Base-by-base conservation (phyloP, 768 basidiomycete genomes). In the Ramaria rubella region DNA sequence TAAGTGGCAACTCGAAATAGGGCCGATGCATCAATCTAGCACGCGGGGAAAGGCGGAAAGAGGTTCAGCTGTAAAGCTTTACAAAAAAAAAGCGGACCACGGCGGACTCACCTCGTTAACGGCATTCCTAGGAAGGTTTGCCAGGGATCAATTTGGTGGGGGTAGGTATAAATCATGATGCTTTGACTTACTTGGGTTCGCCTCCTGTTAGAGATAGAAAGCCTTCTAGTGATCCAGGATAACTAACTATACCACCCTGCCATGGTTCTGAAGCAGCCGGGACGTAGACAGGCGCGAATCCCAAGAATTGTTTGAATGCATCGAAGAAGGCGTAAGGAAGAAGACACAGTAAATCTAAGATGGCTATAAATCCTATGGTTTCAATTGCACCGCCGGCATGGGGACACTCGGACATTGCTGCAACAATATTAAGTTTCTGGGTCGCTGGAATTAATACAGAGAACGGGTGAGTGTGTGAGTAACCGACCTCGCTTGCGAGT, bases 401-500 rank as follows among this genome's bases (percentile, higher is more conserved):
- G 2, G 40, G 40, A 2, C 40, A 42, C 40, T 42, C n/a, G 17
- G 6, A 42, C n/a, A 42, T 14, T 17, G 40, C 40, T 21, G 40
- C 40, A 8, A 9, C 40, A 42, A 42, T 42, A 19, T 42, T 2
- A 38, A 14, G 36, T 14, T 38, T 7, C 40, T 42, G n/a, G 3
- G n/a, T 4, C 12, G 52, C 17, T 29, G 52, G 3, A 21, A 33
- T 24, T 26, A 49, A 52, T n/a, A 31, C 49, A 15, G 34, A 34
- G 29, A 38, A 71, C 50, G n/a, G 60, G 15, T 9, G 55, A 46
- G 71, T 71, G 36, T 4, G 12, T 17, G 2, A 17, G 12, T 6
- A 42, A 42, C 40, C 3, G 27, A 30, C 70, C 38, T 72, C 67
- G 30, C 62, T 61, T 27, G 70, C 66, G 1, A 72, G 60, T 2